Base-by-base conservation (phyloP, 225 moss, liverwort and hornwort species). In the Thuidium tamariscinum region DNA sequence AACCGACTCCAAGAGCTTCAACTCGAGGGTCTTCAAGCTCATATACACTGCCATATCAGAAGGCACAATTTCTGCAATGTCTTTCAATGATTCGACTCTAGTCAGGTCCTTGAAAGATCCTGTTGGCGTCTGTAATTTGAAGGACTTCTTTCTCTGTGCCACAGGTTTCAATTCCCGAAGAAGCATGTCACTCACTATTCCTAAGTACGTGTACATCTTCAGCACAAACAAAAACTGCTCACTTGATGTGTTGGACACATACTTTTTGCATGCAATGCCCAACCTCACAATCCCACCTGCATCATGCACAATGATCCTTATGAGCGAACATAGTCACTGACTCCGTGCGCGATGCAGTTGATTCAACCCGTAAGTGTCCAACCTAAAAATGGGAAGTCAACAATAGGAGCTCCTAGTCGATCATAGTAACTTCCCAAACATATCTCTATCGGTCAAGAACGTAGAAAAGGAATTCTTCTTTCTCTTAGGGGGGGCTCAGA, bases 181-280 rank as follows among this genome's bases (percentile, higher is more conserved):
- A 66, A 99, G 95, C 77, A 92, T 90, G 86, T 95, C 94, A 89
- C 97, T 97, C 61, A 97, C 97, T 83, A 95, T 89, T 68, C 94
- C 94, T 39, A 99, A 85, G 78, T 97, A 97, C 42, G 96, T 83
- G 86, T 99, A 99, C 99, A 99, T 99, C 90, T 89, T 96, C 62
- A 99, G 92, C 30, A 97, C 97, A 89, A 99, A 99, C 86, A 97
- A 91, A 62, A 99, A 92, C 88, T 99, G 99, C 89, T 95, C 95
- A 85, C 96, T 95, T 42, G 99, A 97, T 78, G 99, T 95, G 89
- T 99, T 99, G 19, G 97, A 99, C 39, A 93, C 90, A 57, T 99
- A 99, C 79, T 94, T 95, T 84, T 89, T 96, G 91, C 96, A 96
- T 20, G 96, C 88, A 89, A 96, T 86, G 82, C 95, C 98, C 85